Base-by-base conservation (phyloP, 805 yeast species). In the Saccharomycopsis schoenii region DNA sequence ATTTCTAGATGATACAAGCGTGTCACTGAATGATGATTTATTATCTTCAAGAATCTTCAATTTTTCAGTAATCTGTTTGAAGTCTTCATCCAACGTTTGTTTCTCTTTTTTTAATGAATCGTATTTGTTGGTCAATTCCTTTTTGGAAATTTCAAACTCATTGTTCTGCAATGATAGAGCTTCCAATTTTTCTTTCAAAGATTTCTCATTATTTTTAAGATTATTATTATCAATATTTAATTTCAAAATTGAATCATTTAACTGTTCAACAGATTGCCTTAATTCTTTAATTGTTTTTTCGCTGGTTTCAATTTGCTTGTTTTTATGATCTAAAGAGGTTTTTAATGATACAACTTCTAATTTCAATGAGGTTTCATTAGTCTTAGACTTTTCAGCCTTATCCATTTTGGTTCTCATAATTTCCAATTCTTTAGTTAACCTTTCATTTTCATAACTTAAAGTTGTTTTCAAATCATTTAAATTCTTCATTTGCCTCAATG, bases 1-100 rank as follows among this genome's bases (percentile, higher is more conserved):
- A 65, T 83, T 85, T 67, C 80, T 85, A 62, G 83, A 67, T 0
- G 76, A 66, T 47, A 80, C 85, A 9, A 77, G 74, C 61, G 77
- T 80, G 29, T 77, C 81, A 58, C 66, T 74, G 1, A 78, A 73
- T 41, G 74, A 58, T 72, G 76, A 59, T 72, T 75, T 39, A 76
- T 63, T 5, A 74, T 73, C n/a, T 65, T 67, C 9, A 73, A 67
- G 60, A 76, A 72, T 50, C 60, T 81, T 86, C 24, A 77, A 71
- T 10, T 74, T 58, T 55, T 77, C 80, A 55, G 75, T 72, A 4
- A 73, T 59, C 24, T 72, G 64, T 6, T 36, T 50, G 11, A 37
- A 25, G 6, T 50, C 19, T 15, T n/a, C 66, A 62, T 67, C 76
- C 64, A 73, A 75, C 59, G 61, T 72, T 61, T 69, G 68, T 60